Evolutionary conservation across 75 land plant genomes (phyloP), one percentile per base, ranked within the genome.

Genomic region (Adiantum capillusveneris): DNA sequence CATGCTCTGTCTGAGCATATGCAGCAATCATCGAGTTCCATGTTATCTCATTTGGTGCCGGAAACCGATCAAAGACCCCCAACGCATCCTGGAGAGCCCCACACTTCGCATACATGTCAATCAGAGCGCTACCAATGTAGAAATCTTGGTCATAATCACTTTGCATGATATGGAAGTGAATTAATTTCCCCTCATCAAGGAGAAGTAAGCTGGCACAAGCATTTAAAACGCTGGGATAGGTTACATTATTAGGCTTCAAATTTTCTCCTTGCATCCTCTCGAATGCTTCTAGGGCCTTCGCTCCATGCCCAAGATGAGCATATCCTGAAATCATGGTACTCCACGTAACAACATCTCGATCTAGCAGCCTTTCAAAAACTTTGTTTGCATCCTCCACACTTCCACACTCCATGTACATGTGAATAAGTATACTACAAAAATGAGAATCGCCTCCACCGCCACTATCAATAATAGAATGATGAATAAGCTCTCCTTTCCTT

Each of bases 21-120:
- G 68, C 78, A 2, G 82, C 80, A 31, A 86, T 62, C 46, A 86
- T 66, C 11, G 82, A 80, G 60, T 85, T 85, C 81, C 78, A 85
- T 0, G 84, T 53, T 44, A 75, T 78, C 0, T 72, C 53, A 37
- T 68, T 75, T 73, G 75, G 69, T 11, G 66, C 53, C 55, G 64
- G 57, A 75, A 85, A 75, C 59, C 25, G 49, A 46, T 79, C 82
- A 45, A 85, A 85, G 59, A 71, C 11, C 1, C 39, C 53, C 52
- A 68, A 52, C 0, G 88, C 88, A 59, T 55, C 52, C 41, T 1
- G 1, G n/a, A 85, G 42, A 7, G 49, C 57, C 0, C 69, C 79
- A 53, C 81, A 78, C 30, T 73, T 79, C 1, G 70, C 80, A 61
- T 73, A 81, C 77, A 73, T 69, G 31, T 69, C 59, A 30, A 73